Evolutionary conservation across 139 green algal genomes (phyloP).

Genomic region (Closterium sp.): DNA sequence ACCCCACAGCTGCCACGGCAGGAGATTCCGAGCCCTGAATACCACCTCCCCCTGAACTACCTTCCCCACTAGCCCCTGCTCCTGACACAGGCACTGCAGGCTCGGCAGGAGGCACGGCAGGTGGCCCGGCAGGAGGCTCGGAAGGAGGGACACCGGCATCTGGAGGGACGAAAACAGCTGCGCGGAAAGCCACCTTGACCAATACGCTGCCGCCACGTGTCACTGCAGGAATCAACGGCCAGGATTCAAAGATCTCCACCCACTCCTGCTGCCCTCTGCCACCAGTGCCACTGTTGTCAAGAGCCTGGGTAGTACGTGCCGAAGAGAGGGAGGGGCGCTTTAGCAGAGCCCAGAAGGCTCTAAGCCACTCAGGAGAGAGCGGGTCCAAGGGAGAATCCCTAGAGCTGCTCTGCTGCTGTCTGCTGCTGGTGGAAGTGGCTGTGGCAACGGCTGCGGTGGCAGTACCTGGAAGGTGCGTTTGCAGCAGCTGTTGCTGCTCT

Average conservation of each 20-base stretch:
- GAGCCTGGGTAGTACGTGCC: background rate
- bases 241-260: slow-evolving; percentile 6
- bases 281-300: background rate
- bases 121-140: too few relatives aligned
- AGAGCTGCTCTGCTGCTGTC: background rate
- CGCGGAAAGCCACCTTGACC: slow-evolving; percentile 4
- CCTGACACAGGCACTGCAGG: too few relatives aligned
- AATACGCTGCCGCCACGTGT: slow-evolving; percentile 8
- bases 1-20: background rate
- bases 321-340: background rate
- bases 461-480: background rate
- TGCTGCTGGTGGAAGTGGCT: background rate
- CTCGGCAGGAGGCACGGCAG: background rate
- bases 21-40: background rate
- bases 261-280: background rate
- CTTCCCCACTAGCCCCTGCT: background rate
- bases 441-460: background rate
- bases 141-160: background rate
- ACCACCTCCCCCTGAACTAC: background rate
- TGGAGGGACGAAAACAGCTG: slow-evolving; percentile 36
- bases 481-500: slow-evolving; percentile 4
- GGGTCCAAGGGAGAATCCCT: background rate
- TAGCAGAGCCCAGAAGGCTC: slow-evolving; percentile 13
- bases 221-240: slow-evolving; percentile 25
- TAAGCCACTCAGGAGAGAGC: slow-evolving; percentile 1